These are phyloP conservation scores for Musa acuminata DNA, from an alignment of 176 grass and related monocot species.

Conservation along the genomic window DNA sequence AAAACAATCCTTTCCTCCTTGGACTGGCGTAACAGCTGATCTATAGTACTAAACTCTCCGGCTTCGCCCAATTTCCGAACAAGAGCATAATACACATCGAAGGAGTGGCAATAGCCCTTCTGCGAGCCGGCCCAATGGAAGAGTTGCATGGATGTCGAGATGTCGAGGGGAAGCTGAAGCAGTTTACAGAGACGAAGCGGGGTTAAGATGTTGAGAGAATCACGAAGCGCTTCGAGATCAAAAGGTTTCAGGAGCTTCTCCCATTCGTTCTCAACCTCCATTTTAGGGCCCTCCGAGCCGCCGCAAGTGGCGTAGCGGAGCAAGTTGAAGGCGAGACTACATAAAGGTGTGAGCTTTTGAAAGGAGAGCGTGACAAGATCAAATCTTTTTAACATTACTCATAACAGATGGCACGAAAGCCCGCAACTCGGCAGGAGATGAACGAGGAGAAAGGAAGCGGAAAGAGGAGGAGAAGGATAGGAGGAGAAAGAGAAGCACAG, in stretches of 20 bases:
- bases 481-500: not conserved
- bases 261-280: slow-evolving; percentile 30
- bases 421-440: not conserved
- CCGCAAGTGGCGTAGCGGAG: not conserved
- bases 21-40: slow-evolving; percentile 36
- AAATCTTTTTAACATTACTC: slow-evolving; percentile 7
- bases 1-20: slow-evolving; percentile 26
- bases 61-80: slow-evolving; percentile 32
- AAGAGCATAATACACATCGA: slow-evolving; percentile 43
- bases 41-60: slow-evolving; percentile 35
- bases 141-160: slow-evolving; percentile 52
- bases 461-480: not conserved
- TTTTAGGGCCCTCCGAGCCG: not conserved
- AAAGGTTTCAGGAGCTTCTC: slow-evolving; percentile 64
- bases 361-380: not conserved
- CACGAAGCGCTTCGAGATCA: slow-evolving; percentile 67
- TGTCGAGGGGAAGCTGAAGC: slow-evolving; percentile 48
- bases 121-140: slow-evolving; percentile 57
- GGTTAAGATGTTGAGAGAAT: slow-evolving; percentile 46
- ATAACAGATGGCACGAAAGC: not conserved
- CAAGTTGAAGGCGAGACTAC: not conserved
- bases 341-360: slow-evolving; percentile 17
- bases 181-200: slow-evolving; percentile 30
- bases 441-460: not conserved
- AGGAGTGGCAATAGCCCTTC: slow-evolving; percentile 41